phyloP scores from a whole-genome alignment of 805 yeast species.

The Yamadazyma akitaensis region DNA sequence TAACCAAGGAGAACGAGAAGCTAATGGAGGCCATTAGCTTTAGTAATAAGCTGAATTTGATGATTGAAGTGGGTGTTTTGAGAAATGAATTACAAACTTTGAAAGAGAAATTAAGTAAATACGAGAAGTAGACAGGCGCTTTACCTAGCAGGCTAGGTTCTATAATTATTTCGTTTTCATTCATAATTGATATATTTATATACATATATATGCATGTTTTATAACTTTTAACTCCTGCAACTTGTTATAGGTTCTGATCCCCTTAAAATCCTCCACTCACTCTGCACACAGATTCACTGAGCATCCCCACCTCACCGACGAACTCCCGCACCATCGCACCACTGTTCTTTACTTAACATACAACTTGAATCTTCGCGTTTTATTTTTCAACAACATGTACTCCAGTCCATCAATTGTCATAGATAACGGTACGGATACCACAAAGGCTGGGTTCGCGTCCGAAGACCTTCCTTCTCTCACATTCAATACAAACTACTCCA shows the following conservation, averaged over 20 bases:
- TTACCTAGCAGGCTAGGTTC: neutral
- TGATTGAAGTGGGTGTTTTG: constrained; percentile 63
- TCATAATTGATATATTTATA: no score
- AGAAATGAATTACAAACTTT: constrained; percentile 32
- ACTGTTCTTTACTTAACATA: neutral
- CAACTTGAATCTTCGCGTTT: neutral
- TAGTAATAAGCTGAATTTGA: constrained; percentile 71
- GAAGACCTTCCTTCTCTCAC: constrained; percentile 60
- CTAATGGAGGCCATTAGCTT: constrained; percentile 67
- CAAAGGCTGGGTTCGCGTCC: constrained; percentile 69
- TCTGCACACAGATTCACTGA: no score
- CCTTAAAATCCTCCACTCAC: no score
- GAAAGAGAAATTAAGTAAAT: constrained; percentile 8
- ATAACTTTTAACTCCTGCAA: neutral
- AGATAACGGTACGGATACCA: constrained; percentile 61
- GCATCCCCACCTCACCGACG: no score
- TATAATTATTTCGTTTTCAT: neutral
- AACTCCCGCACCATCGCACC: neutral
- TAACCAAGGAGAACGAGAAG: constrained; percentile 67
- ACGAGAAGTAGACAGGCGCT: constrained; percentile 42
- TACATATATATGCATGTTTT: no score
- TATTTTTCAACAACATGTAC: constrained; percentile 17
- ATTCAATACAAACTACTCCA: constrained; percentile 54
- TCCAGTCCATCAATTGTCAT: constrained; percentile 59
- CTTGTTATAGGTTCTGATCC: neutral